These are phyloP conservation scores for Umbilicus rupestris DNA, from an alignment of 164 flowering plant genomes.

Conservation along the genomic window DNA sequence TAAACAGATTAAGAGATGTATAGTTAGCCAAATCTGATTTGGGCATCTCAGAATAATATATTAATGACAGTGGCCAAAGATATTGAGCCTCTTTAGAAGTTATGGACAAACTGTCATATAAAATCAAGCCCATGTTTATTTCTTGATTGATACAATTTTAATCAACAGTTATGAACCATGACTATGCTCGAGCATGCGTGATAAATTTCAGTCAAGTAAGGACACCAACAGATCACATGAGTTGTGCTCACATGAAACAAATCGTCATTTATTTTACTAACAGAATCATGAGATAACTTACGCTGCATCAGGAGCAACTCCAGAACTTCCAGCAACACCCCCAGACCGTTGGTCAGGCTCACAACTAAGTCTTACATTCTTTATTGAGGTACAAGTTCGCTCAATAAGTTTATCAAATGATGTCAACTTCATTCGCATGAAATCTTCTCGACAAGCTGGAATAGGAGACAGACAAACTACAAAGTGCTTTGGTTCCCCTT, in stretches of 20 bases:
- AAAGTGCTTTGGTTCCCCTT: constrained; percentile 20
- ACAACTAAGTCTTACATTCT: constrained; percentile 70
- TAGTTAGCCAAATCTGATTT: too few species aligned
- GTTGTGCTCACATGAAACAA: not conserved
- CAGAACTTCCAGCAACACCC: constrained; percentile 44
- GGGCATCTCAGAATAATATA: too few species aligned
- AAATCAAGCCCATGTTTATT: too few species aligned
- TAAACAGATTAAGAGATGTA: not conserved
- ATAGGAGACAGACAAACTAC: constrained; percentile 49
- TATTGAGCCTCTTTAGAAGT: too few species aligned
- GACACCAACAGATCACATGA: too few species aligned
- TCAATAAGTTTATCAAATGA: constrained; percentile 84
- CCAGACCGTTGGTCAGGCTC: constrained; percentile 65
- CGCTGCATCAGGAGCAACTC: constrained; percentile 99
- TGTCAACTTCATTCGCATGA: constrained; percentile 67
- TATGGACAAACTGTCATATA: too few species aligned
- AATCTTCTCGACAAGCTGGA: constrained; percentile 87
- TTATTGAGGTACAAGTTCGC: constrained; percentile 70
- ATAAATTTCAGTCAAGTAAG: too few species aligned
- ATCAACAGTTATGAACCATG: too few species aligned
- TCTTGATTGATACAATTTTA: too few species aligned
- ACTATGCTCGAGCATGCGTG: too few species aligned
- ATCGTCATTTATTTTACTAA: not conserved
- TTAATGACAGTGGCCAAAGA: too few species aligned
- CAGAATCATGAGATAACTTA: constrained; percentile 24